Percentiles rank a stretch among this genome's conserved stretches.
These are phyloP conservation scores for Gleditsia sinensis DNA, from an alignment of 306 rosid genomes.

Conservation along the genomic window DNA sequence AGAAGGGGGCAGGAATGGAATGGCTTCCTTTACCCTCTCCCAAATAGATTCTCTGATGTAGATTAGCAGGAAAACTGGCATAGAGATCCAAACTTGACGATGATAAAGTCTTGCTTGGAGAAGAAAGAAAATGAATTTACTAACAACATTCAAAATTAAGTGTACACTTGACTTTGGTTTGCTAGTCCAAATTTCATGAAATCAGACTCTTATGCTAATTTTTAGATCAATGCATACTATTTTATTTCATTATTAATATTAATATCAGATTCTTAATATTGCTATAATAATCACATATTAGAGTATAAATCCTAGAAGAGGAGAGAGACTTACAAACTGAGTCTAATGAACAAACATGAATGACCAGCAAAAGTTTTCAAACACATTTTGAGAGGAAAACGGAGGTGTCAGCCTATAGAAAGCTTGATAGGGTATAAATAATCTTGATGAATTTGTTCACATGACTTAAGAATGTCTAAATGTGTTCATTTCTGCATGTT, in stretches of 20 bases:
- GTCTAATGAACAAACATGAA: background rate
- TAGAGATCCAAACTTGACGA: background rate
- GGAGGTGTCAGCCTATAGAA: slow-evolving; percentile 12
- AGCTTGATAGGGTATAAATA: background rate
- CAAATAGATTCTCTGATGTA: background rate
- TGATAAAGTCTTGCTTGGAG: background rate
- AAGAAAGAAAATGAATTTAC: slow-evolving; percentile 4
- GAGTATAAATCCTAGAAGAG: background rate
- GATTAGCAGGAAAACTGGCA: background rate
- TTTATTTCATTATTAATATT: too few species aligned
- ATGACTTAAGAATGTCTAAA: slow-evolving; percentile 5
- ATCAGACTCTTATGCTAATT: too few species aligned
- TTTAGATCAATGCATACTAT: too few species aligned
- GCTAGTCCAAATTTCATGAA: background rate
- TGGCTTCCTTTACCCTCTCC: background rate
- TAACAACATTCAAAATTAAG: background rate
- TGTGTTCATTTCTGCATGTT: slow-evolving; percentile 18
- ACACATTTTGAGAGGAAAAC: background rate
- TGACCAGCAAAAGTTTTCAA: background rate
- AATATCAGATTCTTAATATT: too few species aligned
- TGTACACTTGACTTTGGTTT: background rate
- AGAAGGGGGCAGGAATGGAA: background rate
- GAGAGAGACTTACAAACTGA: slow-evolving; percentile 14
- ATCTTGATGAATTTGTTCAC: background rate
- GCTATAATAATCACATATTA: too few species aligned